A percentile compares a stretch with the other conserved stretches of the same genome.
Conservation (phyloP, 2,329 filamentous ascomycete species). For the Sphaerulina musiva region DNA sequence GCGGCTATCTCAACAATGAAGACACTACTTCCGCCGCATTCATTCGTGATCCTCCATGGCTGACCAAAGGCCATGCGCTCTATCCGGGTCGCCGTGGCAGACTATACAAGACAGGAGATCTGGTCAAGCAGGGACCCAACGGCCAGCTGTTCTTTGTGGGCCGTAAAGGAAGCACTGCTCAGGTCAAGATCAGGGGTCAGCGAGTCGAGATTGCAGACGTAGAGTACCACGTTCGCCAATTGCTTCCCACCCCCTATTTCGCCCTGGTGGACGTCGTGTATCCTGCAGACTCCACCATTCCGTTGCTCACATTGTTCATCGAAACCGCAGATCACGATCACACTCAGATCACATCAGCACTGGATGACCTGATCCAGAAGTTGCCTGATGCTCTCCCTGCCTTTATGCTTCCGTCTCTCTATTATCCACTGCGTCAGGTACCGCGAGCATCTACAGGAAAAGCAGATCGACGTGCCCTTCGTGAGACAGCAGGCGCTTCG, state of each 20-base stretch:
- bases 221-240: conserved; percentile 31
- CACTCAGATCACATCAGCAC: conserved; percentile 43
- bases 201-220: conserved; percentile 55
- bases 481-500: conserved; percentile 5
- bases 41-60: conserved; percentile 29
- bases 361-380: conserved; percentile 27
- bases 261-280: conserved; percentile 4
- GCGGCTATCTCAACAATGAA: conserved; percentile 38
- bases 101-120: conserved; percentile 57
- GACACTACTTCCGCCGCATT: conserved; percentile 26
- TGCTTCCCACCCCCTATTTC: conserved; percentile 28
- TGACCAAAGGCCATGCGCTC: conserved; percentile 9
- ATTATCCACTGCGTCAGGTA: conserved; percentile 35
- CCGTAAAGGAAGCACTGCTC: conserved; percentile 47
- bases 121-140: conserved; percentile 50
- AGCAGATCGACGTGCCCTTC: conserved; percentile 5
- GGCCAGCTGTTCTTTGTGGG: conserved; percentile 53
- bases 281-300: background rate
- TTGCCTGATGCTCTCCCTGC: conserved; percentile 25
- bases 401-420: conserved; percentile 10
- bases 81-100: conserved; percentile 38
- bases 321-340: conserved; percentile 1
- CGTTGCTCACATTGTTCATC: conserved; percentile 7
- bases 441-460: conserved; percentile 44
- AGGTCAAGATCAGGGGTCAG: conserved; percentile 61